Percentiles rank a stretch among this genome's conserved stretches.
These are phyloP conservation scores for Silene noctiflora DNA, from an alignment of 179 eudicot species.

Conservation along the genomic window DNA sequence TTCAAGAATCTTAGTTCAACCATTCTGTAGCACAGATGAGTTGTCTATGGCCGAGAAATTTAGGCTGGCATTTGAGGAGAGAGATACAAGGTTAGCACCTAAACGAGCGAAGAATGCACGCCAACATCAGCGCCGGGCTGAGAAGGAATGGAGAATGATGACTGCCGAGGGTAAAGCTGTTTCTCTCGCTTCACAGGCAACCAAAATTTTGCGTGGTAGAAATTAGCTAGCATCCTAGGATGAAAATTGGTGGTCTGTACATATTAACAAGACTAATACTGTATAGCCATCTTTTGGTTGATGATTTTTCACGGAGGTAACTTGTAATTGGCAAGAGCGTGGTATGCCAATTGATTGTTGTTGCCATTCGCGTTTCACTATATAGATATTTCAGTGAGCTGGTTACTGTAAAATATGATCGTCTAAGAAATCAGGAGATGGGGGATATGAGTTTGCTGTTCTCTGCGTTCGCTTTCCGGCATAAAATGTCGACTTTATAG, in stretches of 20 bases:
- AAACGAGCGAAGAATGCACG: conserved; percentile 95
- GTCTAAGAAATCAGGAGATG: too few relatives aligned
- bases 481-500: too few relatives aligned
- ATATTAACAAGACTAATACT: background rate
- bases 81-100: conserved; percentile 85
- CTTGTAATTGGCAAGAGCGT: too few relatives aligned
- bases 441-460: too few relatives aligned
- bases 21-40: conserved; percentile 33
- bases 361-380: too few relatives aligned
- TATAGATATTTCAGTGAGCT: too few relatives aligned
- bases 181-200: conserved; percentile 62
- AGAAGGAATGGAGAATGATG: conserved; percentile 60
- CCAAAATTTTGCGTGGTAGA: conserved; percentile 42
- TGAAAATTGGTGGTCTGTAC: background rate
- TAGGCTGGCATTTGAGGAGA: conserved; percentile 80
- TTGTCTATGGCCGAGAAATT: conserved; percentile 79
- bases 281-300: background rate
- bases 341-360: too few relatives aligned
- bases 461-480: too few relatives aligned
- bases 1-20: conserved; percentile 14
- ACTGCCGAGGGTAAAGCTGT: conserved; percentile 62
- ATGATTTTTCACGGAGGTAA: too few relatives aligned
- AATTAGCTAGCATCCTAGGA: conserved; percentile 26
- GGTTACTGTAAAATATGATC: too few relatives aligned
- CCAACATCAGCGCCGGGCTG: conserved; percentile 82